These are phyloP conservation scores for Scheffersomyces lignosus DNA, from an alignment of 805 yeast genomes.

Conservation along the genomic window DNA sequence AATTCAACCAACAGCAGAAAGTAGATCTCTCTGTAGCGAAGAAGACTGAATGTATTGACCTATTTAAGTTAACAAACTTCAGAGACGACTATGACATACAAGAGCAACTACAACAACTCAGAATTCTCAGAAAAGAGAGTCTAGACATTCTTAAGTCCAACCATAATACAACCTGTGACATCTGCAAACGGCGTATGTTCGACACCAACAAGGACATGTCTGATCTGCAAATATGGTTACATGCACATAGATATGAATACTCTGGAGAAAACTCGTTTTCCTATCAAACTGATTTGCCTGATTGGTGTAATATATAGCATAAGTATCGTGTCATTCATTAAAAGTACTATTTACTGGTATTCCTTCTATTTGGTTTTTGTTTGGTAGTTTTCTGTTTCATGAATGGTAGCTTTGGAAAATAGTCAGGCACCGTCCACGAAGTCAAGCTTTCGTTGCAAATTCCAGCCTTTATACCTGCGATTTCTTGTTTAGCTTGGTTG, in stretches of 20 bases:
- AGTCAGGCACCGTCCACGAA: constrained; percentile 14
- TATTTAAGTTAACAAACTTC: constrained; percentile 13
- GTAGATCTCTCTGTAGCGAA: constrained; percentile 8
- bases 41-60: constrained; percentile 10
- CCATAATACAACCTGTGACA: constrained; percentile 24
- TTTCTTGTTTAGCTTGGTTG: constrained; percentile 3
- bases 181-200: constrained; percentile 34
- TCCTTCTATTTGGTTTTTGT: background rate
- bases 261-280: constrained; percentile 25
- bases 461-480: background rate
- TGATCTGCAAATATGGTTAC: constrained; percentile 44
- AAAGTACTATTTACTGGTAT: constrained; percentile 1
- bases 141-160: constrained; percentile 28
- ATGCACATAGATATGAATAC: constrained; percentile 41
- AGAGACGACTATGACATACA: constrained; percentile 8
- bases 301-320: constrained; percentile 41
- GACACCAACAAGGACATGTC: constrained; percentile 25
- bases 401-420: constrained; percentile 26
- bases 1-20: constrained; percentile 8
- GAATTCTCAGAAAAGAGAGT: constrained; percentile 20
- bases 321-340: constrained; percentile 1
- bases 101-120: constrained; percentile 17
- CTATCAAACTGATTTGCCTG: constrained; percentile 46
- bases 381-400: constrained; percentile 2
- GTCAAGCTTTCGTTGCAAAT: constrained; percentile 4